Conservation (phyloP, 768 basidiomycete species). For the Tubosaeta sp. region DNA sequence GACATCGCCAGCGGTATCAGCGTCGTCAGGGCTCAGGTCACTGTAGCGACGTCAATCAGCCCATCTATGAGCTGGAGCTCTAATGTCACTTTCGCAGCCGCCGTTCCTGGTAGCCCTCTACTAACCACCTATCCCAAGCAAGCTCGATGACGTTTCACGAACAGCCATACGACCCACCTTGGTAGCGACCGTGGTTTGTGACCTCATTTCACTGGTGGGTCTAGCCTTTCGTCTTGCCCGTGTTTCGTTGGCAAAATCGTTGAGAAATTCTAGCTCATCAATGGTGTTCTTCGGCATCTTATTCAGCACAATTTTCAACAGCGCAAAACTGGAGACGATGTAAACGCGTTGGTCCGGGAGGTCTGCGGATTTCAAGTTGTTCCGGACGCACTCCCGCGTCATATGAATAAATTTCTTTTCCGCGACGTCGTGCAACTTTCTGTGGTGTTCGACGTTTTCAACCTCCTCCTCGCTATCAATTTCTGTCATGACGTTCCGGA, state of each 20-base stretch:
- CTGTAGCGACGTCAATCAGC: no score
- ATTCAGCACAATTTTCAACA: slow-evolving; percentile 14
- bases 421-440: slow-evolving; percentile 9
- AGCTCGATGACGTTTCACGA: no score
- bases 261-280: slow-evolving; percentile 21
- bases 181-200: neutral
- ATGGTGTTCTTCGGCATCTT: slow-evolving; percentile 17
- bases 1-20: no score
- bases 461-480: slow-evolving; percentile 13
- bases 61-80: no score
- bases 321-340: slow-evolving; percentile 18
- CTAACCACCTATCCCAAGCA: no score
- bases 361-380: slow-evolving; percentile 14
- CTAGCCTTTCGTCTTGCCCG: neutral
- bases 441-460: neutral
- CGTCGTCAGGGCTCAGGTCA: no score
- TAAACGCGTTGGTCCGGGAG: slow-evolving; percentile 23
- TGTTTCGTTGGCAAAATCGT: slow-evolving; percentile 5
- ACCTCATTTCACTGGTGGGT: neutral
- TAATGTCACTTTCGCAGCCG: no score
- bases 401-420: slow-evolving; percentile 18
- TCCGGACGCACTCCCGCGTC: slow-evolving; percentile 18
- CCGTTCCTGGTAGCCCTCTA: no score
- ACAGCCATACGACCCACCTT: no score
- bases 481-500: slow-evolving; percentile 21